Percentiles rank a stretch among this genome's conserved stretches.
Conservation (phyloP, 164 flowering plant species). For the Litsea cubeba region DNA sequence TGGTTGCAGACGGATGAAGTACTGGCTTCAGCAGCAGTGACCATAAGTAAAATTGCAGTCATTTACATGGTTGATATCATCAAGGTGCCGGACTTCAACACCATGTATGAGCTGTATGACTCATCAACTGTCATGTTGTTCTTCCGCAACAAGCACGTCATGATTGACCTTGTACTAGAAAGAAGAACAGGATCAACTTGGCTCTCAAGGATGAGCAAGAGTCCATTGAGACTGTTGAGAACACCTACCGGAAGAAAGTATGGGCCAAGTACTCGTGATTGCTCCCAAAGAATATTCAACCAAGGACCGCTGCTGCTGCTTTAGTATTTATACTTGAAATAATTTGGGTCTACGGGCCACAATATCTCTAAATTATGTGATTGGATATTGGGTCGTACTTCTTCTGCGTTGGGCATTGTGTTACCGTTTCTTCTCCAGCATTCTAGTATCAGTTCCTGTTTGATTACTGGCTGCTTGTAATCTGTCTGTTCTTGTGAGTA, state of each 20-base stretch:
- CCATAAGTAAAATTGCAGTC: constrained; percentile 84
- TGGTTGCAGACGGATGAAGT: constrained; percentile 85
- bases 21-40: constrained; percentile 86
- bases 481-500: too few species aligned
- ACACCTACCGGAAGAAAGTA: constrained; percentile 88
- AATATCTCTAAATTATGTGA: too few species aligned
- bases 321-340: too few species aligned
- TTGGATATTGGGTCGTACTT: too few species aligned
- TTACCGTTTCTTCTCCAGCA: too few species aligned
- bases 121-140: constrained; percentile 95
- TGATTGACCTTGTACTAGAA: constrained; percentile 96
- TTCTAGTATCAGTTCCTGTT: too few species aligned
- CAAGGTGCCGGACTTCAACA: constrained; percentile 91
- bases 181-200: constrained; percentile 97
- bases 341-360: too few species aligned
- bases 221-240: constrained; percentile 86
- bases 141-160: constrained; percentile 94
- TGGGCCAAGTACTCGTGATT: constrained; percentile 89
- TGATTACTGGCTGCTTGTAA: too few species aligned
- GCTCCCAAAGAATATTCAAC: constrained; percentile 96
- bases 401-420: too few species aligned
- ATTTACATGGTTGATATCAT: constrained; percentile 88
- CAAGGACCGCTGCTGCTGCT: constrained; percentile 70
- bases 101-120: constrained; percentile 91
- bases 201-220: constrained; percentile 95